Evolutionary conservation across 306 rosid species (phyloP), one percentile per base, ranked within the genome.

Genomic region (Castanea crenata): DNA sequence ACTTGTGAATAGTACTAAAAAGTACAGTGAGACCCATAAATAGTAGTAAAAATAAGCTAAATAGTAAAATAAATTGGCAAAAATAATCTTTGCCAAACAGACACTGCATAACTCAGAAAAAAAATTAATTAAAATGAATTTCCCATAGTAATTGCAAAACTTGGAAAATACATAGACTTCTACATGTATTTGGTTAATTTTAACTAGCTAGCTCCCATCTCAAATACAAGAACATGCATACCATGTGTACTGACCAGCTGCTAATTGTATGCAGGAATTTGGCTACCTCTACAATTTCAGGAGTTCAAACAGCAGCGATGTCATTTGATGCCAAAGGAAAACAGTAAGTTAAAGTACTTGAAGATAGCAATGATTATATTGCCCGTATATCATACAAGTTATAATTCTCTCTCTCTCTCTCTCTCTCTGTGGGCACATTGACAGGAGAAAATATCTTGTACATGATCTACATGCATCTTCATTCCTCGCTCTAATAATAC

Each of bases 251-350:
- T 15, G 18, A 59, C 15, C 44, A 16, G 10, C 20, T 13, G 21
- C 5, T 4, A 5, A 27, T 64, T 64, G 1, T 55, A 25, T 85
- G 82, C 90, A 90, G 93, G 88, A 78, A 32, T 86, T 85, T 76
- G 18, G 56, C 82, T 23, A 73, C 86, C 32, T 82, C 97, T 8
- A 78, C 81, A 84, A 59, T 83, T 35, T 86, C 90, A 0, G 97
- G 93, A 41, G 55, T 77, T 61, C 82, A 86, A 61, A 87, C 88
- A 2, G 69, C 90, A 68, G 49, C 16, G 61, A 62, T 70, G 5
- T 25, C 87, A 64, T 78, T 83, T 78, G 55, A 54, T 1, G 79
- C 65, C 31, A 77, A 18, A 4, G 85, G 77, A 78, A 84, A 86
- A 57, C 19, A 29, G 98, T 93, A 71, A 89, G 97, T 79, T 52